A percentile compares a stretch with the other conserved stretches of the same genome.
Conservation (phyloP, 768 basidiomycete species). For the Artomyces pyxidatus region DNA sequence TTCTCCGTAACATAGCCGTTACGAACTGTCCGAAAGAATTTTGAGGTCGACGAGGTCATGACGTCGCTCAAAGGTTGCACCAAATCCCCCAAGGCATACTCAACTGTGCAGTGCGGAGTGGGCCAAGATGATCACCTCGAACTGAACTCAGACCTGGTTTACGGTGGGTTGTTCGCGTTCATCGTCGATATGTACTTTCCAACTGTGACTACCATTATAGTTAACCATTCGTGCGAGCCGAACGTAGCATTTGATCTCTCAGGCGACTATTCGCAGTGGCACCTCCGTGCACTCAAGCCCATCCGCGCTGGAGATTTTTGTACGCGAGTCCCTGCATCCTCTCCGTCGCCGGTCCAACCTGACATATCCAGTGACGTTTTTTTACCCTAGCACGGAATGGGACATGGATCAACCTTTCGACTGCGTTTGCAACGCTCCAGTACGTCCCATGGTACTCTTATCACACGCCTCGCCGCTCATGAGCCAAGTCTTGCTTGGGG, state of each 20-base stretch:
- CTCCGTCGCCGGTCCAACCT: neutral
- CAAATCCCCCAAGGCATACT: slow-evolving; percentile 34
- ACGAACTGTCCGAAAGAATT: slow-evolving; percentile 23
- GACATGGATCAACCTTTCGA: slow-evolving; percentile 56
- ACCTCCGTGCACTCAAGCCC: slow-evolving; percentile 35
- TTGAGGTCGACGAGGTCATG: slow-evolving; percentile 31
- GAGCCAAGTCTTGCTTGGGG: slow-evolving; percentile 44
- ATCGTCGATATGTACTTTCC: neutral
- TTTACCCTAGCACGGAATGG: slow-evolving; percentile 66
- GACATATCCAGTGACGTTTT: slow-evolving; percentile 39
- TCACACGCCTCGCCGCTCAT: neutral
- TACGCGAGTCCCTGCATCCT: slow-evolving; percentile 27
- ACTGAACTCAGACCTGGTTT: slow-evolving; percentile 52
- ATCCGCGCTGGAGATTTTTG: slow-evolving; percentile 31
- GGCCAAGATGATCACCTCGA: slow-evolving; percentile 42
- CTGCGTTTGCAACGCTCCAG: slow-evolving; percentile 36
- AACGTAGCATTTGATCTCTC: slow-evolving; percentile 48
- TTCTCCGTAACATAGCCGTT: too few relatives aligned
- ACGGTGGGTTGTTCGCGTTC: slow-evolving; percentile 32
- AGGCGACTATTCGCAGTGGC: slow-evolving; percentile 35
- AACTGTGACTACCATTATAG: slow-evolving; percentile 19
- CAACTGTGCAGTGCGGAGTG: slow-evolving; percentile 43
- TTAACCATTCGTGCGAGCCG: slow-evolving; percentile 59
- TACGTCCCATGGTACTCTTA: slow-evolving; percentile 22
- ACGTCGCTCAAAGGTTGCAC: slow-evolving; percentile 25